phyloP scores from a whole-genome alignment of 257 asterid genomes.

The Parsonsia alboflavescens region DNA sequence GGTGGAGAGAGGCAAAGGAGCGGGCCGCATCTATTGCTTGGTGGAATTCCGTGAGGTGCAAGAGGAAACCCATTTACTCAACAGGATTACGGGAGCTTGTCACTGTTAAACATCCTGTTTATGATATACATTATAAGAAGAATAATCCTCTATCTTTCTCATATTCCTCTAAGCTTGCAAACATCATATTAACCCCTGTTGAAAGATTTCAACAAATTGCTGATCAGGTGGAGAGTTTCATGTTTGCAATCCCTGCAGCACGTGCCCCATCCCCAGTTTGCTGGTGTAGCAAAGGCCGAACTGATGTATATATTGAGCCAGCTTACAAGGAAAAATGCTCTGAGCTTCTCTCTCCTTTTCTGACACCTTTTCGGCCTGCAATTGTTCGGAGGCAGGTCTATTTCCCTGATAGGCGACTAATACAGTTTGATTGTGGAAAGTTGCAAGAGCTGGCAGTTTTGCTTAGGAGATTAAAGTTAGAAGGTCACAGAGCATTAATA shows the following conservation, averaged over 20 bases:
- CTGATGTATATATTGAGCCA: conserved; percentile 58
- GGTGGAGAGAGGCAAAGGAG: conserved; percentile 73
- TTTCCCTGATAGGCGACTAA: conserved; percentile 95
- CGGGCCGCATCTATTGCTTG: conserved; percentile 70
- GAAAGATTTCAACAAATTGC: conserved; percentile 70
- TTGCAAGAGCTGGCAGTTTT: conserved; percentile 89
- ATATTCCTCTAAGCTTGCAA: conserved; percentile 72
- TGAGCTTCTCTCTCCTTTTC: conserved; percentile 55
- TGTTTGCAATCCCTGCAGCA: conserved; percentile 99
- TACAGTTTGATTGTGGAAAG: conserved; percentile 98
- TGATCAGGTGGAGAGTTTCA: conserved; percentile 80
- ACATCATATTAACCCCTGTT: conserved; percentile 71
- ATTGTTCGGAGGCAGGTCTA: conserved; percentile 96
- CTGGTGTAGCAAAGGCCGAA: conserved; percentile 83
- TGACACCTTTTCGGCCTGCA: conserved; percentile 92
- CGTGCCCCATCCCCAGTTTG: conserved; percentile 91
- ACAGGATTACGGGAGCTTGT: conserved; percentile 71
- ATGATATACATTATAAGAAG: conserved; percentile 47
- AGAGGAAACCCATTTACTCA: conserved; percentile 71
- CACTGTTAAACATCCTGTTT: conserved; percentile 58
- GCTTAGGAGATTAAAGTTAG: conserved; percentile 82
- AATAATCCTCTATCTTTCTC: conserved; percentile 48
- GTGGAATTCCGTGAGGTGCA: conserved; percentile 97
- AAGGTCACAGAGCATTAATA: conserved; percentile 94
- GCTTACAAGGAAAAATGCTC: conserved; percentile 52